Conservation (phyloP, 2,329 filamentous ascomycete genomes). For the Aureobasidium leucospermi region DNA sequence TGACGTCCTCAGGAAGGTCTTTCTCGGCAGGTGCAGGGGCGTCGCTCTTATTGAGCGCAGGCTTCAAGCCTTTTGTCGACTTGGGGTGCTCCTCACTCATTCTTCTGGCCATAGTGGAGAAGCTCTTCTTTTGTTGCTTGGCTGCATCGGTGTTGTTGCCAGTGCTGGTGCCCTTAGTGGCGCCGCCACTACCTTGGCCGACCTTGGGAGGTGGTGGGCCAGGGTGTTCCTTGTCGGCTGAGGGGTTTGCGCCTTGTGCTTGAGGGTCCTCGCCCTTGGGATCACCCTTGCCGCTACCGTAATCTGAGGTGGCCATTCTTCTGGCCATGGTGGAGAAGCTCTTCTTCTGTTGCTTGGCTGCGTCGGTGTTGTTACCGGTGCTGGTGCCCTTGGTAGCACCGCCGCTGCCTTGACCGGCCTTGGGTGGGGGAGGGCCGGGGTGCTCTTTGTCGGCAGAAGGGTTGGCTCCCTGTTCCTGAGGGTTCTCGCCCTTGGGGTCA, state of each 20-base stretch:
- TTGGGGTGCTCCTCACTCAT: constrained; percentile 13
- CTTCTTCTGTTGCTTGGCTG: constrained; percentile 15
- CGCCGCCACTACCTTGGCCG: constrained; percentile 28
- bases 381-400: constrained; percentile 24
- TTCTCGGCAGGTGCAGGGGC: constrained; percentile 25
- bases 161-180: constrained; percentile 21
- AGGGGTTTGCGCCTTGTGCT: constrained; percentile 33
- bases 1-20: constrained; percentile 29
- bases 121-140: constrained; percentile 15
- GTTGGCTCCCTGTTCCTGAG: constrained; percentile 35
- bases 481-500: constrained; percentile 37
- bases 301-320: constrained; percentile 26
- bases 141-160: constrained; percentile 16
- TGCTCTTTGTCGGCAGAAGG: constrained; percentile 36
- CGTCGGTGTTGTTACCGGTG: constrained; percentile 15
- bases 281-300: constrained; percentile 36
- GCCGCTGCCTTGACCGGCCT: constrained; percentile 30
- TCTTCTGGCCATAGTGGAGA: constrained; percentile 5
- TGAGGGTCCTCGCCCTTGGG: constrained; percentile 38
- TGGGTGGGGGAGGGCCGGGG: constrained; percentile 37
- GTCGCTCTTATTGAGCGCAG: constrained; percentile 34
- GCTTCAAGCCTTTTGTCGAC: constrained; percentile 29
- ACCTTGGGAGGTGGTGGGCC: constrained; percentile 37
- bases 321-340: constrained; percentile 11
- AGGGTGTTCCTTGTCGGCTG: constrained; percentile 37